phyloP scores from a whole-genome alignment of 2,329 filamentous ascomycete genomes.

The Pseudogymnoascus sp. region DNA sequence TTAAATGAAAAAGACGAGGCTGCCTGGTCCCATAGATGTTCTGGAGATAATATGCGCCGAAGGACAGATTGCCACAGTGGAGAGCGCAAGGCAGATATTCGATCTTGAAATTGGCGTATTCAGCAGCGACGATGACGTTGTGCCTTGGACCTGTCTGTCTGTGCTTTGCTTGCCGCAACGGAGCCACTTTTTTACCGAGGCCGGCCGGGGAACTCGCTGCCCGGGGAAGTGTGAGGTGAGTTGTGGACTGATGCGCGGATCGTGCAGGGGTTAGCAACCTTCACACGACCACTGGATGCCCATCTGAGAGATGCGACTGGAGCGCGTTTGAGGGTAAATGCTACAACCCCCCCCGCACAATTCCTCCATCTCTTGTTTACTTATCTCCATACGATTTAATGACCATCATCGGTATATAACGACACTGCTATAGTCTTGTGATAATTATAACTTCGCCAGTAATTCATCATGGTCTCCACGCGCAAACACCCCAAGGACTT shows the following conservation, averaged over 20 bases:
- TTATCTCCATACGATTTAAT: background rate
- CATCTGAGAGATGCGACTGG: constrained; percentile 7
- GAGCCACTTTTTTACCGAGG: background rate
- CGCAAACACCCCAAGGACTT: constrained; percentile 46
- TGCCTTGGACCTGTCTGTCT: constrained; percentile 6
- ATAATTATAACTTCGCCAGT: background rate
- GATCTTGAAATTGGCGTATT: constrained; percentile 3
- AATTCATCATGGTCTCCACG: constrained; percentile 44
- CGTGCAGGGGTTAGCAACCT: background rate
- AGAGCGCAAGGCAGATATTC: background rate
- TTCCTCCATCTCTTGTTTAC: background rate
- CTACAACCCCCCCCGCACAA: background rate
- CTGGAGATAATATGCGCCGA: constrained; percentile 14
- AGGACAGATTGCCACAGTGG: constrained; percentile 16
- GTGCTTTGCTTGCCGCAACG: background rate
- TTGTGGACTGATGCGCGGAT: constrained; percentile 1
- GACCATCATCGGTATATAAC: background rate
- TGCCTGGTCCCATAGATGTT: constrained; percentile 12
- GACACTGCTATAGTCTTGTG: background rate
- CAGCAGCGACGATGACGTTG: constrained; percentile 17
- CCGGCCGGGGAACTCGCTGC: background rate
- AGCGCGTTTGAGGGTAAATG: constrained; percentile 6
- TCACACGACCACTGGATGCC: background rate
- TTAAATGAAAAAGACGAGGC: background rate
- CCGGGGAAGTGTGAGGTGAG: background rate